Conservation (phyloP, 169 alveolate species). For the Plasmodium inui region DNA sequence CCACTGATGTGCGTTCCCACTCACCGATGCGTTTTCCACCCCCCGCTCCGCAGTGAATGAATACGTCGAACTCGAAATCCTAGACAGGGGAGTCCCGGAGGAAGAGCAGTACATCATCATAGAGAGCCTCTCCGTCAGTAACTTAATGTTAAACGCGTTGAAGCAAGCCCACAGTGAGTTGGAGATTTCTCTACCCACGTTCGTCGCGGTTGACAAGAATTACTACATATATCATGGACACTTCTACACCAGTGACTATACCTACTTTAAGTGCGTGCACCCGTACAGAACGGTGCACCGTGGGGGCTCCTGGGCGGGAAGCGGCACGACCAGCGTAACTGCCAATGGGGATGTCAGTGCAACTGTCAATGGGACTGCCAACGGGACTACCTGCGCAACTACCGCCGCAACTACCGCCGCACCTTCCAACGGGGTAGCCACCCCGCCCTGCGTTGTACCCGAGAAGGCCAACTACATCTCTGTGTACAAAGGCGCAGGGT, state of each 20-base stretch:
- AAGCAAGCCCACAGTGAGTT: constrained; percentile 44
- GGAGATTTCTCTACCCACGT: constrained; percentile 41
- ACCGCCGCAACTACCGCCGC: background rate
- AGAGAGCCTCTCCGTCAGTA: constrained; percentile 23
- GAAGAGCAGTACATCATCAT: constrained; percentile 37
- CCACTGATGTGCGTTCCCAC: background rate
- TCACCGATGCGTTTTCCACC: background rate
- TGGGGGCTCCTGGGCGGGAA: background rate
- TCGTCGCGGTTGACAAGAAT: constrained; percentile 52
- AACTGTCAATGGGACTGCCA: too few species aligned
- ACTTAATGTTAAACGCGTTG: constrained; percentile 35
- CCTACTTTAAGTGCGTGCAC: constrained; percentile 50
- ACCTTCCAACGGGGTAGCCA: background rate
- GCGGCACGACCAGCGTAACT: background rate
- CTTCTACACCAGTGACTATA: constrained; percentile 55
- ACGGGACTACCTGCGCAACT: too few species aligned
- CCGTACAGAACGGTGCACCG: constrained; percentile 19
- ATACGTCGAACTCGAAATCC: constrained; percentile 48
- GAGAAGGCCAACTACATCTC: constrained; percentile 25
- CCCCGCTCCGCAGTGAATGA: constrained; percentile 32
- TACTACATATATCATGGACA: constrained; percentile 50
- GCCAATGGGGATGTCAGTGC: too few species aligned
- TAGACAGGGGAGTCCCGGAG: constrained; percentile 28
- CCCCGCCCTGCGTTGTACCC: background rate
- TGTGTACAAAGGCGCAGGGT: constrained; percentile 42